Evolutionary conservation across 2,329 filamentous ascomycete species (phyloP).

Genomic region (Geoglossum cookeanum): DNA sequence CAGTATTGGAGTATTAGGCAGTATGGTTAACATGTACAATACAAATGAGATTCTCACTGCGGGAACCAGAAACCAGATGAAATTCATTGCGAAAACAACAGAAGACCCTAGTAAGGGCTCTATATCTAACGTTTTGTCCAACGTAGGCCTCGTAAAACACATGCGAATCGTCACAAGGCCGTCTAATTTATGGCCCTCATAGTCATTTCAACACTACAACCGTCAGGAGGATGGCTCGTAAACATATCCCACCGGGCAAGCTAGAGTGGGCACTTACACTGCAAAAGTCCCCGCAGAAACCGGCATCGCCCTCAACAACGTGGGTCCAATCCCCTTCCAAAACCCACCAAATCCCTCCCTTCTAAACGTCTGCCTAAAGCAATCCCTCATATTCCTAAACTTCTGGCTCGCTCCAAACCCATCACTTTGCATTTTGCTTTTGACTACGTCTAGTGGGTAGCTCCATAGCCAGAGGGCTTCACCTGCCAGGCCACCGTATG

Average conservation of each 20-base stretch:
- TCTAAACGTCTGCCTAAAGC: slow-evolving; percentile 65
- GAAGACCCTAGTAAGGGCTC: not conserved
- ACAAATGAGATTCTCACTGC: not conserved
- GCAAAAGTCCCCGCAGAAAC: slow-evolving; percentile 96
- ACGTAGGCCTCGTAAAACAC: not conserved
- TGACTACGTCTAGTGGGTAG: slow-evolving; percentile 93
- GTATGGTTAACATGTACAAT: not conserved
- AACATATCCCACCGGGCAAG: not conserved
- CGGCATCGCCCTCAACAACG: slow-evolving; percentile 84
- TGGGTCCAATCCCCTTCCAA: slow-evolving; percentile 87
- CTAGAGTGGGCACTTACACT: slow-evolving; percentile 29
- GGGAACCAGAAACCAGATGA: not conserved
- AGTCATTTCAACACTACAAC: slow-evolving; percentile 14
- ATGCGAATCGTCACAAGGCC: not conserved
- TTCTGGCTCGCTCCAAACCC: slow-evolving; percentile 55
- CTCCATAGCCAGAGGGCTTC: slow-evolving; percentile 85
- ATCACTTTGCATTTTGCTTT: slow-evolving; percentile 99
- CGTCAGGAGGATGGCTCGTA: not conserved
- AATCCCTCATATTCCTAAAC: slow-evolving; percentile 72
- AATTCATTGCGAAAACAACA: not conserved
- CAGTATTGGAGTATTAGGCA: not conserved
- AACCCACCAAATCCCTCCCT: slow-evolving; percentile 66
- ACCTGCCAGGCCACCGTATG: slow-evolving; percentile 83
- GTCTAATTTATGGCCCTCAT: slow-evolving; percentile 14
- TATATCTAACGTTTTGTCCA: not conserved